These are phyloP conservation scores for Porodaedalea pini DNA, from an alignment of 1,284 basidiomycete species.

Conservation along the genomic window DNA sequence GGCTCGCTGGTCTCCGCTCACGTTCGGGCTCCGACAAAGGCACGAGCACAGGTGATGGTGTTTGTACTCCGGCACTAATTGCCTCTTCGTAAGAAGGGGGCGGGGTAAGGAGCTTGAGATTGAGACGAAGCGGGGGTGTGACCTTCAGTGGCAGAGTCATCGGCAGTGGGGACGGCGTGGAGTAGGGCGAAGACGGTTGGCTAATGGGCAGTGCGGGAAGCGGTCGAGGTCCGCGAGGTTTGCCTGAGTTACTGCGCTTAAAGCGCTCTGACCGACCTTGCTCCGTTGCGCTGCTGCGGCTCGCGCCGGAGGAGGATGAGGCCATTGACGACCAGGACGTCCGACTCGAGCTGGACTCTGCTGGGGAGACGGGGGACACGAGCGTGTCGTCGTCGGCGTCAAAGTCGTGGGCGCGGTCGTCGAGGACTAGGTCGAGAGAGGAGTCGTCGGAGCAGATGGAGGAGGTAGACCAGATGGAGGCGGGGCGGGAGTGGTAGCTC, in stretches of 20 bases:
- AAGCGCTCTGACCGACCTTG: neutral
- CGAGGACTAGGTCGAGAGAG: neutral
- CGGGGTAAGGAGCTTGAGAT: constrained; percentile 7
- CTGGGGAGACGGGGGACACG: constrained; percentile 15
- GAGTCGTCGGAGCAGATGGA: constrained; percentile 20
- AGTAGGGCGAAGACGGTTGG: constrained; percentile 13
- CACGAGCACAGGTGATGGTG: neutral
- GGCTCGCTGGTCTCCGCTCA: neutral
- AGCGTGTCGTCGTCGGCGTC: constrained; percentile 13
- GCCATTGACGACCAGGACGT: constrained; percentile 10
- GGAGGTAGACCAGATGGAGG: constrained; percentile 16
- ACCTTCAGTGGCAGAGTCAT: neutral
- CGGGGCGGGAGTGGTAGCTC: constrained; percentile 5
- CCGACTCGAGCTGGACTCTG: constrained; percentile 14
- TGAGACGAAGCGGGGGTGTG: constrained; percentile 11
- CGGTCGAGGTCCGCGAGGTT: constrained; percentile 17
- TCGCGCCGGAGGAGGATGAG: constrained; percentile 7
- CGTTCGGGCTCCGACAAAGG: neutral
- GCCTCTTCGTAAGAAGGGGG: constrained; percentile 18
- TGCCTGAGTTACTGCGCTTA: constrained; percentile 1
- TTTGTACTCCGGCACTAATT: constrained; percentile 1
- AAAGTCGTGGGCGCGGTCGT: constrained; percentile 8
- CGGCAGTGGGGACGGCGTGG: constrained; percentile 1
- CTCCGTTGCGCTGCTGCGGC: neutral
- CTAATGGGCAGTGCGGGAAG: constrained; percentile 18